These are phyloP conservation scores for Castanospermum australe DNA, from an alignment of 306 rosid species.

Conservation along the genomic window DNA sequence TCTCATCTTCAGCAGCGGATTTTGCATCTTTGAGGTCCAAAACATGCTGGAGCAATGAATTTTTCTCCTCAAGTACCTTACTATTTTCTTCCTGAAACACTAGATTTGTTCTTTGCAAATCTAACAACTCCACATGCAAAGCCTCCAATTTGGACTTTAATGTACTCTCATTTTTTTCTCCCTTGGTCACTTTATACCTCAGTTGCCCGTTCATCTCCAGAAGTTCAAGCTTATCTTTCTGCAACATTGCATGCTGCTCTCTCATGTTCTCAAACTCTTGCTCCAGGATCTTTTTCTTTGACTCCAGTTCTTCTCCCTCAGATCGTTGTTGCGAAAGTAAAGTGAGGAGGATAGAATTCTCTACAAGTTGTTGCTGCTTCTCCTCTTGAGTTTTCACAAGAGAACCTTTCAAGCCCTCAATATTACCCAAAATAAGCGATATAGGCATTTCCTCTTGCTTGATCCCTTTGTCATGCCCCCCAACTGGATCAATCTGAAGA, in stretches of 20 bases:
- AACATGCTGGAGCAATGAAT: conserved; percentile 48
- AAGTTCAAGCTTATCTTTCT: conserved; percentile 63
- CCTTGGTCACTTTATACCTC: conserved; percentile 48
- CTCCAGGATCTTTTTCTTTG: conserved; percentile 47
- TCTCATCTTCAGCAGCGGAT: conserved; percentile 55
- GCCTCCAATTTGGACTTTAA: conserved; percentile 52
- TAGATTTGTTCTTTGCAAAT: conserved; percentile 46
- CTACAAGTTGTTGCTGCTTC: conserved; percentile 69
- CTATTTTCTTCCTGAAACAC: conserved; percentile 59
- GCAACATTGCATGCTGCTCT: conserved; percentile 47
- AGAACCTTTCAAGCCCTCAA: conserved; percentile 67
- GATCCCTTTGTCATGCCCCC: conserved; percentile 40
- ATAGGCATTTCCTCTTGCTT: conserved; percentile 56
- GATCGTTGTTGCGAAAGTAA: conserved; percentile 61
- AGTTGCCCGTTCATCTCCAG: conserved; percentile 54
- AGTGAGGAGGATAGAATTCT: conserved; percentile 69
- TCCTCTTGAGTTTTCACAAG: conserved; percentile 60
- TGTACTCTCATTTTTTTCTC: conserved; percentile 53
- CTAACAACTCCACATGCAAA: conserved; percentile 48
- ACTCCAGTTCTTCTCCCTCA: conserved; percentile 51
- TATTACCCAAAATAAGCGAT: conserved; percentile 51
- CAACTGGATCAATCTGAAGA: conserved; percentile 54
- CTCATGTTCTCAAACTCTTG: conserved; percentile 48
- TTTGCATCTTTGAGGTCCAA: conserved; percentile 58
- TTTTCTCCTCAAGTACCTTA: conserved; percentile 63